A percentile compares a stretch with the other conserved stretches of the same genome.
These are phyloP conservation scores for Fusarium verticillioides DNA, from an alignment of 2,329 filamentous ascomycete genomes.

Conservation along the genomic window DNA sequence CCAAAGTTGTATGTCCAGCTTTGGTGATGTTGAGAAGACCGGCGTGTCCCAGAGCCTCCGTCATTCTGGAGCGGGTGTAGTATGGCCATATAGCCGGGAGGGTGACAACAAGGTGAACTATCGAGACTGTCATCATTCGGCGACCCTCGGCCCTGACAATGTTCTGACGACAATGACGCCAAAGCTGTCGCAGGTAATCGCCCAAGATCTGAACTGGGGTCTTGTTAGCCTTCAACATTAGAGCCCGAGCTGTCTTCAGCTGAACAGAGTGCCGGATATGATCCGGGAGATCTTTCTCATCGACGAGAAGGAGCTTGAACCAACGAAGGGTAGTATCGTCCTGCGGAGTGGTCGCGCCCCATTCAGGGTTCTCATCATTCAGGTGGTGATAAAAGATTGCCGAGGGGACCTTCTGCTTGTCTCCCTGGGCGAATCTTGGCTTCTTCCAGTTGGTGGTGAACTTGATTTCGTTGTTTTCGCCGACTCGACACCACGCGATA, in stretches of 20 bases:
- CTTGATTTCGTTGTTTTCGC: conserved; percentile 40
- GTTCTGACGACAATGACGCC: conserved; percentile 44
- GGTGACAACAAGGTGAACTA: conserved; percentile 54
- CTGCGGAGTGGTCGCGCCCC: conserved; percentile 50
- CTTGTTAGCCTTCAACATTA: conserved; percentile 31
- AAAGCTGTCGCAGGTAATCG: conserved; percentile 50
- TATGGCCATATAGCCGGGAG: conserved; percentile 59
- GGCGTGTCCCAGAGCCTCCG: conserved; percentile 47
- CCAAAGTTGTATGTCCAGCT: conserved; percentile 46
- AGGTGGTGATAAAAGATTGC: conserved; percentile 38
- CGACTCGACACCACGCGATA: conserved; percentile 51
- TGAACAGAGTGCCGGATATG: conserved; percentile 42
- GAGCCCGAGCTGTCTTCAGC: conserved; percentile 18
- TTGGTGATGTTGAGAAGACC: conserved; percentile 49
- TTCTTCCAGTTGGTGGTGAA: conserved; percentile 49
- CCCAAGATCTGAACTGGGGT: conserved; percentile 47
- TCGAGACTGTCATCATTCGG: background rate
- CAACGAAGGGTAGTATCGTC: conserved; percentile 46
- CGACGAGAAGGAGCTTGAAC: conserved; percentile 57
- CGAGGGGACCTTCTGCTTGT: conserved; percentile 50
- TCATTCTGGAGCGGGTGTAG: conserved; percentile 53
- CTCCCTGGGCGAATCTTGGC: conserved; percentile 28
- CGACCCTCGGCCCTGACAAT: conserved; percentile 45
- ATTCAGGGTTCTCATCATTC: conserved; percentile 6
- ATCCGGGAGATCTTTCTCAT: conserved; percentile 47